A percentile compares a stretch with the other conserved stretches of the same genome.
These are phyloP conservation scores for Withania somnifera DNA, from an alignment of 305 asterid species.

Conservation along the genomic window DNA sequence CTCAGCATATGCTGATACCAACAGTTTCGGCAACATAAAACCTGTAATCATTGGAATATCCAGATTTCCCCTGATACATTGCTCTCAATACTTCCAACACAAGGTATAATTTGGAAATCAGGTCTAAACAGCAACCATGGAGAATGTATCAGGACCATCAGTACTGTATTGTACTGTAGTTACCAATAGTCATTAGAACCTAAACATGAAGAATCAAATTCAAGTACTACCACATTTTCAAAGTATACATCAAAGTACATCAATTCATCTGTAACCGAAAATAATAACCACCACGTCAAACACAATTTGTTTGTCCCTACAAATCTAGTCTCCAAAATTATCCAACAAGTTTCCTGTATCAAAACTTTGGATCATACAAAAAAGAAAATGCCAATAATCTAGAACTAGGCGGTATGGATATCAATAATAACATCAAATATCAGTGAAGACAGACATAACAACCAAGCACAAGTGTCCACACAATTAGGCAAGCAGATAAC, in stretches of 20 bases:
- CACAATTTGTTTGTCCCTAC: background rate
- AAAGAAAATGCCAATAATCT: background rate
- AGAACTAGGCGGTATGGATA: background rate
- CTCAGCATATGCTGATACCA: background rate
- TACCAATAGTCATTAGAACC: too few species aligned
- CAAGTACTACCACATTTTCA: background rate
- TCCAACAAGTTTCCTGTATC: background rate
- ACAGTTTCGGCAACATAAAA: background rate
- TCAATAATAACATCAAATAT: background rate
- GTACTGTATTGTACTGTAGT: too few species aligned
- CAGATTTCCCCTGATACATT: background rate
- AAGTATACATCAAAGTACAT: background rate
- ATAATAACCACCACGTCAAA: background rate
- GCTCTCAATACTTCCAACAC: background rate
- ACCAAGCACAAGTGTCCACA: background rate
- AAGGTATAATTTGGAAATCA: background rate
- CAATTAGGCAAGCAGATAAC: slow-evolving; percentile 10
- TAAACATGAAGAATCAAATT: background rate
- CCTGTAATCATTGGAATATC: background rate
- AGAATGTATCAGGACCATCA: too few species aligned
- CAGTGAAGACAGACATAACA: background rate
- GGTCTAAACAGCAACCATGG: background rate
- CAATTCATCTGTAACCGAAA: background rate
- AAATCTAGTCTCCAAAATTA: background rate
- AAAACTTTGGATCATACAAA: background rate